Evolutionary conservation across 768 basidiomycete species (phyloP), one percentile per base, ranked within the genome.

Genomic region (Suillus ampliporus): DNA sequence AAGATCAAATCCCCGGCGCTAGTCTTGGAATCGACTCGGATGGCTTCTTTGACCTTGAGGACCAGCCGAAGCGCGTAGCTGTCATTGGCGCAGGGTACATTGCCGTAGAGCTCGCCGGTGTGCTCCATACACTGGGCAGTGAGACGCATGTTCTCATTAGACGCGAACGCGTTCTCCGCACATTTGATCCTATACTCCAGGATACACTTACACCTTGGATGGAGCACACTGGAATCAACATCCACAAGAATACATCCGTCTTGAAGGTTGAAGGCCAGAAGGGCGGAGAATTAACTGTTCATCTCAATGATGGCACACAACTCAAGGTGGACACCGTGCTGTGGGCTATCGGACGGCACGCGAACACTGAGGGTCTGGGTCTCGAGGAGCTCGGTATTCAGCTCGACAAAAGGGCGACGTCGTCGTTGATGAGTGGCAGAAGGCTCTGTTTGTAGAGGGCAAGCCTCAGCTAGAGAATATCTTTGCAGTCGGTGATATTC

Each of bases 41-140:
- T 74, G 96, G 95, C 3, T 99, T 99, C 83, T 99, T 99, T 70
- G 93, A 88, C 50, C 86, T 99, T 50, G 87, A 87, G 67, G 84
- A 90, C 57, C 95, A 97, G 75, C 97, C 97, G 10, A 93, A 90
- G 77, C 87, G 95, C 62, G 95, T 97, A 35, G 96, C 90, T 4
- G 90, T 99, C 60, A 89, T 98, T 47, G 97, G 97, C 51, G 97
- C 97, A 15, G 97, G 97, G 1, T 99, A 99, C 76, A 99, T 99
- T 68, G 95, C 95, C 19, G 93, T 98, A 64, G 97, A 99, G 77
- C 87, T 99, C 51, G 94, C 97, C 5, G 97, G 97, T 21, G 87
- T 99, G 60, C 87, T 99, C 78, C 87, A 98, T 76, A 83, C 92
- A 8, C 87, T 97, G 61, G 95, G 96, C 23, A 85, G 89, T 40